Evolutionary conservation across 495 filamentous ascomycete genomes (phyloP), one percentile per base, ranked within the genome.

Genomic region (Chaetomium tenue): DNA sequence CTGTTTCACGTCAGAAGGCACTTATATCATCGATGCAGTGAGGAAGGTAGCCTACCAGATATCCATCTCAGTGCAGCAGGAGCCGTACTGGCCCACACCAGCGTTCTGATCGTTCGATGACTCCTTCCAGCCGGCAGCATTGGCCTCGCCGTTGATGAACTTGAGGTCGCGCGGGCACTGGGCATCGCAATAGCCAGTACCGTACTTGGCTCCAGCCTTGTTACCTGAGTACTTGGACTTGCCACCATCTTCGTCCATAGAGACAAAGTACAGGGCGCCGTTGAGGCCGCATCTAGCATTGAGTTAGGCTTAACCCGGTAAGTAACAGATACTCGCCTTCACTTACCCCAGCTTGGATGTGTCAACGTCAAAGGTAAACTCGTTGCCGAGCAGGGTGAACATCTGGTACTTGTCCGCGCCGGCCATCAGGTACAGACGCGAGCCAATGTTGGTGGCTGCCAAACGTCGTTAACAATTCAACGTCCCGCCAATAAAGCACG

Each of bases 31-130:
- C 13, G 13, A n/a, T n/a, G n/a, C n/a, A 22, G 2, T 30, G 18
- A 3, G n/a, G 30, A 16, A 33, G 11, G 15, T 5, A 6, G 22
- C 55, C 0, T 18, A 44, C 55, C 87, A 89, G 72, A 91, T 81
- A 70, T 91, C 88, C 78, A 91, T 86, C 75, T 91, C 88, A 6
- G 84, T 81, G 76, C 88, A 91, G 83, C 88, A 91, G 61, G 85
- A 81, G 64, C 88, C 88, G 66, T 84, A 81, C 39, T 76, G 70
- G 56, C 87, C 87, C 25, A 79, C 67, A 58, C 87, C 87, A 26
- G 84, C 79, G 73, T 88, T 88, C 59, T 65, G 55, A 71, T 89
- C 83, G 75, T 81, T 87, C 63, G 71, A 63, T 15, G 85, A 87
- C 13, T 80, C 73, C 50, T 69, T 54, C 87, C 87, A 89, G 68